Base-by-base conservation (phyloP, 805 yeast species). In the Tetrapisispora iriomotensis region DNA sequence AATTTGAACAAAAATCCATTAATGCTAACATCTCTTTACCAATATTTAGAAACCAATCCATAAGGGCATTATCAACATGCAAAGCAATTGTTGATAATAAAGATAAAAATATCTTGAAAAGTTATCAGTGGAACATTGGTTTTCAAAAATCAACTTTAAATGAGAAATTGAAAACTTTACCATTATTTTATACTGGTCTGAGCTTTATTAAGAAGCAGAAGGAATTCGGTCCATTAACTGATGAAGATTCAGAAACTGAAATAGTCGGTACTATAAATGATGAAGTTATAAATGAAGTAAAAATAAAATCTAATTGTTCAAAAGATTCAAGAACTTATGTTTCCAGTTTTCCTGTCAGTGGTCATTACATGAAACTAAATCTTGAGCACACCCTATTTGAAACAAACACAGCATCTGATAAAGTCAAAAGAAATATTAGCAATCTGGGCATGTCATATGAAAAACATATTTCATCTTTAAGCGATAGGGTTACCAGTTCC, bases 121-220 rank as follows among this genome's bases (percentile, higher is more conserved):
- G 14, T 3, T 29, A 3, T 29, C 8, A 27, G 2, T 13, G 68
- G 8, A 74, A 75, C 17, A 75, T 73, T n/a, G 86, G 84, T 32
- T 61, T 69, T 45, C 64, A 69, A 53, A 59, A 65, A 49, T 42
- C 53, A n/a, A 63, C 64, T 48, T 20, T 47, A 6, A 38, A 26
- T 22, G 42, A 42, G 15, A 44, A 40, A 9, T 30, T 36, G 10
- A 47, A 46, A 27, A 41, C 43, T 2, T 49, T 51, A 6, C 58
- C 61, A 6, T 36, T 45, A 10, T 43, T 52, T 9, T 61, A 60
- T 39, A 66, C 71, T 36, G 95, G 94, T 6, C 48, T 82, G n/a
- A 71, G 79, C 15, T 63, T 79, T 13, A 65, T 70, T 2, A 73
- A 74, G 53, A 68, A 92, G 46, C n/a, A 25, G 23, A 29, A 3